A percentile compares a stretch with the other conserved stretches of the same genome.
Conservation (phyloP, 371 early-diverging fungal species). For the Chytridium lagenaria region DNA sequence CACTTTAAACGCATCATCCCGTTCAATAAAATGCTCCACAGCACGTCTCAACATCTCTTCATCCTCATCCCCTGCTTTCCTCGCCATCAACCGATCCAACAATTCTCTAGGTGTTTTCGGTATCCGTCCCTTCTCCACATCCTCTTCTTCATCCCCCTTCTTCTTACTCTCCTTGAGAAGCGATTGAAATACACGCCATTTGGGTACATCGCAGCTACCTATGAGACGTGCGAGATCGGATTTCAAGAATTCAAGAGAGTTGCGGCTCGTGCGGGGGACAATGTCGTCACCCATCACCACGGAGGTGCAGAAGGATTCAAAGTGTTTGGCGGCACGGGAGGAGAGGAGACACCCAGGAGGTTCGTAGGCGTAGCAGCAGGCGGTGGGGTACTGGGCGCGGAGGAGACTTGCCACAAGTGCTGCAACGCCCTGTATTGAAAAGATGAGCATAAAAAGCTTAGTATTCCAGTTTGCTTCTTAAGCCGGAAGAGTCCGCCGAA, state of each 20-base stretch:
- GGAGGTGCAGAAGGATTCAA: constrained; percentile 44
- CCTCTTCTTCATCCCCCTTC: background rate
- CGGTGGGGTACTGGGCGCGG: constrained; percentile 33
- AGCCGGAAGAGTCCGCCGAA: too few species aligned
- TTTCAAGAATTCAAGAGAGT: constrained; percentile 47
- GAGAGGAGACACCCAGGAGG: constrained; percentile 43
- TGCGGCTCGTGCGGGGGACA: constrained; percentile 38
- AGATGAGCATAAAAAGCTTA: background rate
- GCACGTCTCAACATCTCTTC: constrained; percentile 11
- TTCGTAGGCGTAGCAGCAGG: constrained; percentile 44
- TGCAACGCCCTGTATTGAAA: constrained; percentile 39
- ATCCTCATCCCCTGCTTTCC: background rate
- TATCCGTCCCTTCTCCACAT: background rate
- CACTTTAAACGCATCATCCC: background rate
- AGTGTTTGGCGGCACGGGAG: constrained; percentile 25
- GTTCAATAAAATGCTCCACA: constrained; percentile 4
- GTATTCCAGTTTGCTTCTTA: background rate
- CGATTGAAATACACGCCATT: constrained; percentile 43
- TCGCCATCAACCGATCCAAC: background rate
- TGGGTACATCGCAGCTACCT: constrained; percentile 36
- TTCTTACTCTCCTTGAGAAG: constrained; percentile 24
- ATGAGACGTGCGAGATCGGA: constrained; percentile 39
- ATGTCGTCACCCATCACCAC: constrained; percentile 49
- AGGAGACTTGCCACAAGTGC: constrained; percentile 41
- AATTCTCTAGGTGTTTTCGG: constrained; percentile 7